Evolutionary conservation across 495 filamentous ascomycete genomes (phyloP).

Genomic region (Articulospora tetracladia): DNA sequence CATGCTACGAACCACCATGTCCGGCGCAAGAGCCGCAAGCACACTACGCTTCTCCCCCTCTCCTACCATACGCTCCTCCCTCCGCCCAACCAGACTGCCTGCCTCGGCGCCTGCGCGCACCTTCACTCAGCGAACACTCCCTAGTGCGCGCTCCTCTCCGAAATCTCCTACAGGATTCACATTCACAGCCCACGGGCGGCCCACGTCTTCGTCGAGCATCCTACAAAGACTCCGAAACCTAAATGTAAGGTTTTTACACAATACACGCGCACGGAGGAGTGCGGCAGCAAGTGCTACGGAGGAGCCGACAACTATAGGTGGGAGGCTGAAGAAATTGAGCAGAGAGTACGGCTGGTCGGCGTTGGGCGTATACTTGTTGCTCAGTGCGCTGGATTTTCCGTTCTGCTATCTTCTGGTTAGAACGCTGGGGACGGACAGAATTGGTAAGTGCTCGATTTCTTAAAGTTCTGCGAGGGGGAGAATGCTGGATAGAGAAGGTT

Average conservation of each 20-base stretch:
- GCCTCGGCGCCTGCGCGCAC: neutral
- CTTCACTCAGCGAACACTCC: constrained; percentile 12
- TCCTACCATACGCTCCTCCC: neutral
- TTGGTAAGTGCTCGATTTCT: constrained; percentile 48
- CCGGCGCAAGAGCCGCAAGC: constrained; percentile 8
- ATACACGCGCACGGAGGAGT: constrained; percentile 14
- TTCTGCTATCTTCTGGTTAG: constrained; percentile 90
- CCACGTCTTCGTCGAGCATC: constrained; percentile 8
- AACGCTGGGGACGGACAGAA: constrained; percentile 75
- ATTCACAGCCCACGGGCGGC: constrained; percentile 17
- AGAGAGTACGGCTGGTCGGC: constrained; percentile 94
- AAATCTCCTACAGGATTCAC: constrained; percentile 10
- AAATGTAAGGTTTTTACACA: constrained; percentile 21
- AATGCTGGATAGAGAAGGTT: neutral
- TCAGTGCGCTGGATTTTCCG: constrained; percentile 88
- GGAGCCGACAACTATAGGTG: constrained; percentile 55
- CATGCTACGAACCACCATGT: constrained; percentile 21
- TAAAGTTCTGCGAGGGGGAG: neutral
- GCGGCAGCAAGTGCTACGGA: constrained; percentile 9
- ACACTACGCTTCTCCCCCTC: neutral
- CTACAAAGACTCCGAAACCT: constrained; percentile 12
- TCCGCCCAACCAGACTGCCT: constrained; percentile 2
- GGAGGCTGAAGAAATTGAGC: constrained; percentile 74
- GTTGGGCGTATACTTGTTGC: constrained; percentile 78
- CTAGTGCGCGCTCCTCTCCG: neutral